Evolutionary conservation across 2,329 filamentous ascomycete species (phyloP).

Genomic region (Pseudogymnoascus sp.): DNA sequence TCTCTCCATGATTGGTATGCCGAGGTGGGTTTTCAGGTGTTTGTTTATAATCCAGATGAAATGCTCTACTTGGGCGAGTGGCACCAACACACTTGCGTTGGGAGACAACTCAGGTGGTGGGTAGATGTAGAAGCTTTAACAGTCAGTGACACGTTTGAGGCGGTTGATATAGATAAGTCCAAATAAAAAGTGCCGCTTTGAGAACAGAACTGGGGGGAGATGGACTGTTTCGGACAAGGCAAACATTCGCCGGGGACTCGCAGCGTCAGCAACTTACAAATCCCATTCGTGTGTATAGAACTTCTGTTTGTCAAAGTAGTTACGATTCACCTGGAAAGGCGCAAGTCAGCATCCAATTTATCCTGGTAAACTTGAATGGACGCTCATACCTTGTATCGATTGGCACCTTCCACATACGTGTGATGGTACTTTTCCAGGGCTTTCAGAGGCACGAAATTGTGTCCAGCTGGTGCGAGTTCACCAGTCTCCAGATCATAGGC

Average conservation of each 20-base stretch:
- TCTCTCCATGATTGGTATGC: conserved; percentile 45
- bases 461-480: conserved; percentile 21
- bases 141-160: neutral
- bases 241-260: neutral
- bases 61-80: conserved; percentile 53
- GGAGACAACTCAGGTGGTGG: conserved; percentile 35
- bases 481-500: conserved; percentile 18
- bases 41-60: conserved; percentile 59
- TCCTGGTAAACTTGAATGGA: neutral
- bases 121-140: conserved; percentile 56
- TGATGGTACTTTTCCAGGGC: conserved; percentile 50
- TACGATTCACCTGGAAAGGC: conserved; percentile 17
- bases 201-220: neutral
- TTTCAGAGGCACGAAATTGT: conserved; percentile 41
- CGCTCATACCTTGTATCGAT: conserved; percentile 37
- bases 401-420: conserved; percentile 47
- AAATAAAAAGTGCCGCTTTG: neutral
- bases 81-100: conserved; percentile 52
- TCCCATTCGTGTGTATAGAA: conserved; percentile 61
- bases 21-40: conserved; percentile 43
- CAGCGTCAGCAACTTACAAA: conserved; percentile 46
- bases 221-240: conserved; percentile 1
- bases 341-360: conserved; percentile 11
- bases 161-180: conserved; percentile 12
- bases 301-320: conserved; percentile 48